Evolutionary conservation across 106 monocot genomes (phyloP).

Genomic region (Alisma plantagoaquatica): DNA sequence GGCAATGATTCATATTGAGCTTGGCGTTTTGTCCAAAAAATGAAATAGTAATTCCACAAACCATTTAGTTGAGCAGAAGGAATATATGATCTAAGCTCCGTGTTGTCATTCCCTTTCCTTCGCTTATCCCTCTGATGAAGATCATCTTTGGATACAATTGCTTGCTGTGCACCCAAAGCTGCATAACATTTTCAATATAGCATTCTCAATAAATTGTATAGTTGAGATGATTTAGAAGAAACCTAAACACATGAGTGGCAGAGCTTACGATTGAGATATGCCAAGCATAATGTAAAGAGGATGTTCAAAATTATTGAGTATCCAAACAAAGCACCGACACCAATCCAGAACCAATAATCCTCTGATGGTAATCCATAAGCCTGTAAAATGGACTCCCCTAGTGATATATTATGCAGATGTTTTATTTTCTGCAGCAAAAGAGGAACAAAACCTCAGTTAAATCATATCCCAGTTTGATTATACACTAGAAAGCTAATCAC

Average conservation of each 20-base stretch:
- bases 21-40: neutral
- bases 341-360: constrained; percentile 94
- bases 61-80: constrained; percentile 34
- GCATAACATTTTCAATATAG: constrained; percentile 10
- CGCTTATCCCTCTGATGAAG: constrained; percentile 31
- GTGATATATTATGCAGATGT: constrained; percentile 13
- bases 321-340: constrained; percentile 75
- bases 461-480: no score
- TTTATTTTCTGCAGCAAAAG: constrained; percentile 36
- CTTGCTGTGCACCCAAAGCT: constrained; percentile 83
- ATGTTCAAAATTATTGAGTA: constrained; percentile 77
- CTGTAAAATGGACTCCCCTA: constrained; percentile 63
- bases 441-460: neutral
- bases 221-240: no score
- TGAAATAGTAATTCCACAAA: neutral
- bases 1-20: no score
- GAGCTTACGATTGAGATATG: constrained; percentile 81
- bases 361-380: constrained; percentile 54
- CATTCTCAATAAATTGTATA: no score
- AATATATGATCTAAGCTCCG: constrained; percentile 65
- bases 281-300: constrained; percentile 72
- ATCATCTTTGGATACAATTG: constrained; percentile 69
- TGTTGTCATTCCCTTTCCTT: constrained; percentile 31
- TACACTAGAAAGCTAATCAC: no score
- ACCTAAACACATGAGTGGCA: no score